Conservation (phyloP, 1,284 basidiomycete genomes). For the Ganoderma lucidum region DNA sequence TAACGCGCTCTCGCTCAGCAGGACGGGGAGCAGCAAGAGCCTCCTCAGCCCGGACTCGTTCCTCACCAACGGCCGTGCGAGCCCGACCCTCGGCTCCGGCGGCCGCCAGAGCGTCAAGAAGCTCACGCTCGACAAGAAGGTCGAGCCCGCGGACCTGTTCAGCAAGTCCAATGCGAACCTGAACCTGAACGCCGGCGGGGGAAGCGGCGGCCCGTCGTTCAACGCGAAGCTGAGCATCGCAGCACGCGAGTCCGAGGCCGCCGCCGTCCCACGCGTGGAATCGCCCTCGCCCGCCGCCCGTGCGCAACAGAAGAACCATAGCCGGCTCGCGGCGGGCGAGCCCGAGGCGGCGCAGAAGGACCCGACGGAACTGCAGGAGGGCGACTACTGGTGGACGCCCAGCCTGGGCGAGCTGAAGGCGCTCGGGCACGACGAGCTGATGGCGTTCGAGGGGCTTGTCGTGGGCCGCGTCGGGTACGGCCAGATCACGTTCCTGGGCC, state of each 20-base stretch:
- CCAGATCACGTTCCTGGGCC: constrained; percentile 88
- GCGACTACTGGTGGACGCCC: constrained; percentile 91
- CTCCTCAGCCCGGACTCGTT: constrained; percentile 60
- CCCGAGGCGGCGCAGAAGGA: constrained; percentile 22
- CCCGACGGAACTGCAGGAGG: constrained; percentile 66
- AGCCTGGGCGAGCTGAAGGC: constrained; percentile 75
- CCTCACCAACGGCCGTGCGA: constrained; percentile 63
- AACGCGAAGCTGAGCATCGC: constrained; percentile 77
- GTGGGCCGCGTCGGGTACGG: constrained; percentile 94
- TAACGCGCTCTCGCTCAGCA: constrained; percentile 59
- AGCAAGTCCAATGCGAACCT: constrained; percentile 51
- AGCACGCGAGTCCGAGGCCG: constrained; percentile 71
- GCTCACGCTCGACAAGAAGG: constrained; percentile 86
- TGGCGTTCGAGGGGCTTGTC: constrained; percentile 75
- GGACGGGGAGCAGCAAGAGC: constrained; percentile 50
- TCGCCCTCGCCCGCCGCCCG: constrained; percentile 50
- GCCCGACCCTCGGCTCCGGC: constrained; percentile 76
- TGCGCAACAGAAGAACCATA: constrained; percentile 38
- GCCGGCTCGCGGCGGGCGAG: constrained; percentile 12
- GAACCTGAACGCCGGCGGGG: not conserved
- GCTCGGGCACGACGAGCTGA: constrained; percentile 77
- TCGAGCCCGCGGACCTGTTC: constrained; percentile 76
- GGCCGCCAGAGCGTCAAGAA: constrained; percentile 92
- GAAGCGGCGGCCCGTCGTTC: constrained; percentile 65
- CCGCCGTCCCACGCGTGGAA: constrained; percentile 45